These are phyloP conservation scores for Sclerotinia subarctica DNA, from an alignment of 2,329 filamentous ascomycete species.

Conservation along the genomic window DNA sequence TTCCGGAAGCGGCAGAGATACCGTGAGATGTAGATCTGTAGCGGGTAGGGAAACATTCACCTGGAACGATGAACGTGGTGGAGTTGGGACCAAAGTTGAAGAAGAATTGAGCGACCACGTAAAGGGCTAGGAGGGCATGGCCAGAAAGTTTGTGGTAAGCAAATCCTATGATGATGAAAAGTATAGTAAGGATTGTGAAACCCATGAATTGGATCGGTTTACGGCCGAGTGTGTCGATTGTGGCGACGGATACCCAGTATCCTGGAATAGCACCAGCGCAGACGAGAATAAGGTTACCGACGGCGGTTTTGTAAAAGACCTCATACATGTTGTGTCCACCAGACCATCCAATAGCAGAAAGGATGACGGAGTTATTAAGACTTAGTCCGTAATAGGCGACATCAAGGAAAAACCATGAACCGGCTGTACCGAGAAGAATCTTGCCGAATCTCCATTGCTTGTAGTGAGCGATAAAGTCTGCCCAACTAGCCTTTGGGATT, in stretches of 20 bases:
- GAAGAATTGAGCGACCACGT: slow-evolving; percentile 64
- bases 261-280: slow-evolving; percentile 77
- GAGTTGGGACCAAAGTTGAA: slow-evolving; percentile 69
- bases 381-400: slow-evolving; percentile 58
- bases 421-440: slow-evolving; percentile 71
- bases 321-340: slow-evolving; percentile 62
- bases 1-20: slow-evolving; percentile 40
- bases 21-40: slow-evolving; percentile 41
- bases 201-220: slow-evolving; percentile 70
- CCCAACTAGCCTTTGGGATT: slow-evolving; percentile 68
- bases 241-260: slow-evolving; percentile 74
- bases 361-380: slow-evolving; percentile 71
- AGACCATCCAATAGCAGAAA: slow-evolving; percentile 70
- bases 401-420: slow-evolving; percentile 78
- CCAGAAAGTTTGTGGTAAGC: slow-evolving; percentile 50
- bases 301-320: slow-evolving; percentile 66
- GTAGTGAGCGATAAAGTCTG: slow-evolving; percentile 71
- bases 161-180: slow-evolving; percentile 64
- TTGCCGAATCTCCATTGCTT: slow-evolving; percentile 67
- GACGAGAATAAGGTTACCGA: slow-evolving; percentile 74
- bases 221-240: slow-evolving; percentile 72
- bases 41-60: slow-evolving; percentile 49
- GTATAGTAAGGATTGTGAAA: slow-evolving; percentile 57
- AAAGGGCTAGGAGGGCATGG: slow-evolving; percentile 55
- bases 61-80: slow-evolving; percentile 72